Conservation (phyloP, 305 asterid genomes). For the Ilex paraguariensis region DNA sequence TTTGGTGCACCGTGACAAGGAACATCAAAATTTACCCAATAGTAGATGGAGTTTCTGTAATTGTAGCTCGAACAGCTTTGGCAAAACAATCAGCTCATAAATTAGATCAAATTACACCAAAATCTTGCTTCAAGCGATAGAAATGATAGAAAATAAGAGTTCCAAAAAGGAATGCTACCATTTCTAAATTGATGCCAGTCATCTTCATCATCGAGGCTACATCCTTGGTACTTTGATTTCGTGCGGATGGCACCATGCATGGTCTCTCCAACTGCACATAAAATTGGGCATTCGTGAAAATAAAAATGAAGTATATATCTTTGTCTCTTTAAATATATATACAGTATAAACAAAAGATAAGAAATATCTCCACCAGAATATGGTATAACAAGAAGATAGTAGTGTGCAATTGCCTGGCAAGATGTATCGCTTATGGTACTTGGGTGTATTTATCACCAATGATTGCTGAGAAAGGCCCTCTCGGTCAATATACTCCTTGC, state of each 20-base stretch:
- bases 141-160: not conserved
- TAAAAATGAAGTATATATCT: not conserved
- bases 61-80: slow-evolving; percentile 72
- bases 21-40: slow-evolving; percentile 35
- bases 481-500: slow-evolving; percentile 70
- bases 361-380: not conserved
- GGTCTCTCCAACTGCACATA: slow-evolving; percentile 62
- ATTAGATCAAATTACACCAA: not conserved
- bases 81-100: slow-evolving; percentile 14
- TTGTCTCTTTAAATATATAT: not conserved
- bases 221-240: slow-evolving; percentile 54
- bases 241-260: slow-evolving; percentile 41
- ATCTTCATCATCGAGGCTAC: slow-evolving; percentile 62
- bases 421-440: slow-evolving; percentile 71
- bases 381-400: slow-evolving; percentile 3
- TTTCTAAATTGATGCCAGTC: slow-evolving; percentile 65
- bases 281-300: not conserved
- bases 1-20: not conserved
- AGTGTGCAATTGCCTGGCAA: slow-evolving; percentile 56
- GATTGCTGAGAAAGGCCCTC: slow-evolving; percentile 95
- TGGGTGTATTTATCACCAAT: slow-evolving; percentile 75
- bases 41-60: slow-evolving; percentile 50
- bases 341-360: slow-evolving; percentile 1
- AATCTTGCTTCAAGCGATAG: not conserved
- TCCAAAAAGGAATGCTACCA: slow-evolving; percentile 31